Evolutionary conservation across 1,284 basidiomycete genomes (phyloP).

Genomic region (Microstroma glucosiphilum): DNA sequence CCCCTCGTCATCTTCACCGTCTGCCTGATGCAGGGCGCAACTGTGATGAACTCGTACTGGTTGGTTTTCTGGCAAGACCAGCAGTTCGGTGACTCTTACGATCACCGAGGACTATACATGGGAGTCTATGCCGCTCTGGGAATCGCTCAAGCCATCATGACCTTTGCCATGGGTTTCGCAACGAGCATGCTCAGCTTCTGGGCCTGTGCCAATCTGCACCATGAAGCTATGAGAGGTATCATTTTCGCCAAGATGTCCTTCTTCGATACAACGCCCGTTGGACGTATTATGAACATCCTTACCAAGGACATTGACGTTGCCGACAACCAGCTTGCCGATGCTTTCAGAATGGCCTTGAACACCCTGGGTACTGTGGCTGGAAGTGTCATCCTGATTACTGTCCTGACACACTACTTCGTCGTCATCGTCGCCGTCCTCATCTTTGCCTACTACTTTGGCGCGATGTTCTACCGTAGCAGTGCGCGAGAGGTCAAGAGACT

Average conservation of each 20-base stretch:
- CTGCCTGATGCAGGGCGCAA: conserved; percentile 62
- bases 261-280: conserved; percentile 76
- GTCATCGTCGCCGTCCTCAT: conserved; percentile 54
- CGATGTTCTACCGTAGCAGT: conserved; percentile 76
- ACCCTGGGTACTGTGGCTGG: conserved; percentile 55
- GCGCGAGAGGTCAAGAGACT: conserved; percentile 81
- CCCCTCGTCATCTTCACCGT: conserved; percentile 61
- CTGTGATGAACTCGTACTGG: conserved; percentile 53
- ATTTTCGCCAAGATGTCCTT: conserved; percentile 66
- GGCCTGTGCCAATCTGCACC: conserved; percentile 61
- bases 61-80: conserved; percentile 58
- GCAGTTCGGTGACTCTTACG: conserved; percentile 53
- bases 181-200: conserved; percentile 65
- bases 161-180: conserved; percentile 59
- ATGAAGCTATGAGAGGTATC: conserved; percentile 58
- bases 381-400: conserved; percentile 62
- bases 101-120: conserved; percentile 60
- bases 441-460: conserved; percentile 50
- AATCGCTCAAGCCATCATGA: conserved; percentile 59
- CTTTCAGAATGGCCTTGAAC: conserved; percentile 43
- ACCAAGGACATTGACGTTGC: conserved; percentile 73
- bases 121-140: conserved; percentile 66
- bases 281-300: conserved; percentile 76
- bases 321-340: conserved; percentile 61
- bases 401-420: conserved; percentile 64